Conservation (phyloP, 176 grass and related monocot genomes). For the Microstegium vimineum region DNA sequence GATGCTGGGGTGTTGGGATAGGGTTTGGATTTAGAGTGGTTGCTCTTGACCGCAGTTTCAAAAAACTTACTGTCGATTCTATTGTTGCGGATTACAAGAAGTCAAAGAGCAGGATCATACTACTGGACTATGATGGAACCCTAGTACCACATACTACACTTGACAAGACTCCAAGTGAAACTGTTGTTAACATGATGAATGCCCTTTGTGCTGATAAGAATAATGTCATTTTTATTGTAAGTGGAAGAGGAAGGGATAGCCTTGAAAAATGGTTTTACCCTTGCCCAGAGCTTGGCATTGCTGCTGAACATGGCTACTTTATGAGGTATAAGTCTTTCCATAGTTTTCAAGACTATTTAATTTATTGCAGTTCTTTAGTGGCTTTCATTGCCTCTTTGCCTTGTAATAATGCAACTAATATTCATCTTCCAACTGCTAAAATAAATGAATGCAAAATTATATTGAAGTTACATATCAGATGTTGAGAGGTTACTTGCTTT, state of each 20-base stretch:
- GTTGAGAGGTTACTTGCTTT: background rate
- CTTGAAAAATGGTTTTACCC: conserved; percentile 53
- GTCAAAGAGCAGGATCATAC: conserved; percentile 45
- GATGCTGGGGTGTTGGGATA: conserved; percentile 43
- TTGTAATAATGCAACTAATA: background rate
- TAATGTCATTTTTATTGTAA: conserved; percentile 48
- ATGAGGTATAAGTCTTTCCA: conserved; percentile 33
- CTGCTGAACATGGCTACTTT: conserved; percentile 70
- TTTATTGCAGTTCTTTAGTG: background rate
- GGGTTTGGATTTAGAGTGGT: conserved; percentile 59
- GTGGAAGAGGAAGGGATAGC: conserved; percentile 48
- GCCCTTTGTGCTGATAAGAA: conserved; percentile 36
- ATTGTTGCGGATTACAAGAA: conserved; percentile 53
- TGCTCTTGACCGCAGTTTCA: conserved; percentile 51
- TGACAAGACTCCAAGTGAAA: conserved; percentile 32
- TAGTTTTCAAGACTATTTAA: background rate
- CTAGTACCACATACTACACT: conserved; percentile 46
- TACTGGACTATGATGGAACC: conserved; percentile 49
- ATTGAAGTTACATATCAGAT: background rate
- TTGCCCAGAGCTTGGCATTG: conserved; percentile 60
- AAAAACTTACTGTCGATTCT: conserved; percentile 48
- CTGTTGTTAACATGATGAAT: conserved; percentile 51
- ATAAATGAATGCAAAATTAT: background rate
- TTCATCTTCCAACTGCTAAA: background rate
- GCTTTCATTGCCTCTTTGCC: background rate